Evolutionary conservation across 2,329 filamentous ascomycete genomes (phyloP), one percentile per base, ranked within the genome.

Genomic region (Paecilomyces formosus): DNA sequence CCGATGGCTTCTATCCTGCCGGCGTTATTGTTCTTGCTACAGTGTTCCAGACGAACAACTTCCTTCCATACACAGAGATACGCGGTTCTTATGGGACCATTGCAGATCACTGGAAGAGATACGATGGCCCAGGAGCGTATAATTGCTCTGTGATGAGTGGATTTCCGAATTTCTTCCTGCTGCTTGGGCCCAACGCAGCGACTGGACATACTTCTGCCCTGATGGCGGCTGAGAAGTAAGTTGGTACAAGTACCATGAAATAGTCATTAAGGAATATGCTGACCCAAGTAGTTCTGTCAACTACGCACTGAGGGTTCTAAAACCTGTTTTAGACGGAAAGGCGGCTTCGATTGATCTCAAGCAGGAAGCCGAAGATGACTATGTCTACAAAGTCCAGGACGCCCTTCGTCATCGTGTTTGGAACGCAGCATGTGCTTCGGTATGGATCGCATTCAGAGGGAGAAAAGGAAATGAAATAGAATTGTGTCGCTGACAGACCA

Each of bases 151-250:
- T 80, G 1, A 73, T 87, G 69, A 81, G 82, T 62, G 81, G 81
- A 0, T 87, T 86, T 65, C 85, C 85, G 1, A 88, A 88, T 65
- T 84, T 87, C 65, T 87, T 88, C 71, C 76, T 86, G 58, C 70
- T 87, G 0, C 79, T 85, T 49, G 85, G 85, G 0, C 85, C 85
- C 0, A 88, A 88, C 65, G 81, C 83, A 0, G 77, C 76, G 0
- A 88, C 85, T 0, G 86, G 85, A 0, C 85, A 88, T 68, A 82
- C 78, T 0, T 83, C 80, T 12, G 81, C 85, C 8, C 79, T 87
- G 53, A 77, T 87, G 65, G 81, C 84, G 0, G 76, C 77, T 3
- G 85, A 88, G 63, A 87, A 87, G 31, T 33, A 15, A 33, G 31
- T 33, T 11, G 4, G 9, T 33, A 33, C 31, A 3, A 8, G 31